A percentile compares a stretch with the other conserved stretches of the same genome.
Conservation (phyloP, 2,329 filamentous ascomycete species). For the Colletotrichum ledebouriae region DNA sequence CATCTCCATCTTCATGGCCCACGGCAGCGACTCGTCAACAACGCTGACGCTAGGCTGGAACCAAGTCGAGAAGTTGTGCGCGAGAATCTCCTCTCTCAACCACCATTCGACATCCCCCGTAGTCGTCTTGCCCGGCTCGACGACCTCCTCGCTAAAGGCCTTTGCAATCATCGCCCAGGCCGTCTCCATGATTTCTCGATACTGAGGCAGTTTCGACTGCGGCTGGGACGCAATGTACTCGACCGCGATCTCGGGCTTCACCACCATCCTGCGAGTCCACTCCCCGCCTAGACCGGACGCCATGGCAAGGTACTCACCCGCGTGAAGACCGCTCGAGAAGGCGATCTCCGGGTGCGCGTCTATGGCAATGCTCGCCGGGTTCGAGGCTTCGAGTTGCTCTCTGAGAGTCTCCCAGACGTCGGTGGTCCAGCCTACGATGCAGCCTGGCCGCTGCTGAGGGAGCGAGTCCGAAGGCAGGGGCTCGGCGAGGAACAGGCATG, state of each 20-base stretch:
- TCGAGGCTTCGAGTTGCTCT: conserved; percentile 52
- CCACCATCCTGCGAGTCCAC: conserved; percentile 57
- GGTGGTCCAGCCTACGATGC: conserved; percentile 42
- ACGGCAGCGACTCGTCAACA: conserved; percentile 48
- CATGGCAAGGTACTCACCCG: conserved; percentile 58
- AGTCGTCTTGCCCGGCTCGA: conserved; percentile 58
- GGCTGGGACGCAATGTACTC: conserved; percentile 62
- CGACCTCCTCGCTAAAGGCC: conserved; percentile 58
- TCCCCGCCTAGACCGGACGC: conserved; percentile 51
- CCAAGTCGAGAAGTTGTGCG: conserved; percentile 66
- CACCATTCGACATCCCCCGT: conserved; percentile 64
- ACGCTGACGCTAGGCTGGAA: conserved; percentile 63
- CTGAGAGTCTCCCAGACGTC: conserved; percentile 57
- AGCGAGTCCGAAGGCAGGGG: conserved; percentile 46
- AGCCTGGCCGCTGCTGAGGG: conserved; percentile 50
- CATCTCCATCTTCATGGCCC: background rate
- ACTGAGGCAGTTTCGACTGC: conserved; percentile 56
- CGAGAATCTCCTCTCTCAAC: conserved; percentile 63
- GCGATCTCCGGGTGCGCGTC: conserved; percentile 60
- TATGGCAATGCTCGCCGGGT: conserved; percentile 56
- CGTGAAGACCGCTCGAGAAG: conserved; percentile 62
- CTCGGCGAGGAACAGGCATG: conserved; percentile 62
- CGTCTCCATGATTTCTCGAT: conserved; percentile 62
- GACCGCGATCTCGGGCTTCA: conserved; percentile 60
- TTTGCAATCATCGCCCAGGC: conserved; percentile 64